Evolutionary conservation across 1,139 yeast species (phyloP).

Genomic region (Sugiyamaella japonica): DNA sequence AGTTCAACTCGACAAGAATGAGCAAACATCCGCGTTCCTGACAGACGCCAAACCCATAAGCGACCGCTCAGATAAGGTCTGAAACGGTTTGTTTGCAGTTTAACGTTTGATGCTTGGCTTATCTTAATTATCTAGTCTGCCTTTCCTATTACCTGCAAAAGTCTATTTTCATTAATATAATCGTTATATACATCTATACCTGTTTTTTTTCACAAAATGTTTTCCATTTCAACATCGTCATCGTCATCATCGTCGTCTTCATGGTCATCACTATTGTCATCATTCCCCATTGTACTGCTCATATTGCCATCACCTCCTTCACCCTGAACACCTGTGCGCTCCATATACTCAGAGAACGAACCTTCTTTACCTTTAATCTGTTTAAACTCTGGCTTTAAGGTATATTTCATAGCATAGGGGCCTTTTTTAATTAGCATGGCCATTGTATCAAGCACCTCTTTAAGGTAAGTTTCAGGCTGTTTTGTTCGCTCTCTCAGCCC

Average conservation of each 20-base stretch:
- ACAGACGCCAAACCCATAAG: too few relatives aligned
- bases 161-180: background rate
- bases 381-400: constrained; percentile 85
- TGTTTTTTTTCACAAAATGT: constrained; percentile 24
- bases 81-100: too few relatives aligned
- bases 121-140: background rate
- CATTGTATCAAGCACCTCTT: constrained; percentile 86
- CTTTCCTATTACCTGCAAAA: background rate
- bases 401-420: constrained; percentile 90
- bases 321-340: constrained; percentile 12
- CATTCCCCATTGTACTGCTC: constrained; percentile 15
- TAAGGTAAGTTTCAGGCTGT: constrained; percentile 92
- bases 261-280: constrained; percentile 23
- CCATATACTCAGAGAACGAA: constrained; percentile 33
- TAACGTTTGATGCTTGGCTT: background rate
- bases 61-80: too few relatives aligned
- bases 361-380: constrained; percentile 47
- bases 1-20: too few relatives aligned
- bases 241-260: constrained; percentile 31
- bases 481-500: constrained; percentile 91
- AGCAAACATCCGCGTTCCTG: too few relatives aligned
- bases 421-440: constrained; percentile 92
- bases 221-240: constrained; percentile 38
- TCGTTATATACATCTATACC: background rate
- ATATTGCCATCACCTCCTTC: background rate